Evolutionary conservation across 768 basidiomycete genomes (phyloP), one percentile per base, ranked within the genome.

Genomic region (Tricholoma hemisulphureum): DNA sequence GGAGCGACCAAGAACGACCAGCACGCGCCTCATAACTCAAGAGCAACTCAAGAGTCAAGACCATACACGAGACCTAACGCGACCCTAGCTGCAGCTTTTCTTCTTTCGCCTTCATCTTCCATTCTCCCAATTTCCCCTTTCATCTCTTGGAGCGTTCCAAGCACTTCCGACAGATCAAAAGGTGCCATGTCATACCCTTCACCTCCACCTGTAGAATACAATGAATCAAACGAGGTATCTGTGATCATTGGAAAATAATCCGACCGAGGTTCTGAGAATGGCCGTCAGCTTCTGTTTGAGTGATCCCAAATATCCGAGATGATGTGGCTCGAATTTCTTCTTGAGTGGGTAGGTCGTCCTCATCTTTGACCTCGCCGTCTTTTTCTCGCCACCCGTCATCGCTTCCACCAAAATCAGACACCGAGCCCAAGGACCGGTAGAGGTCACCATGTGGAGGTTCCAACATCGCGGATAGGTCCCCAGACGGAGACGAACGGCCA

Each of bases 51-150:
- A n/a, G n/a, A 39, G 55, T 80, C 77, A 53, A 91, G 71, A 2
- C 88, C 89, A 69, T 89, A 87, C 6, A 86, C 88, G 51, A 92
- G 70, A 1, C 87, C 87, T 0, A 92, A 73, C 21, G 90, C 88
- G 20, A 89, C 87, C 46, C 77, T 75, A 7, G 90, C 90, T 0
- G 90, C 90, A 23, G 88, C 85, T 63, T 75, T 81, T 62, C 86
- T 75, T 61, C 84, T 76, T 71, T 88, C 87, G 21, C 76, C 77
- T 61, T 86, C 83, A 64, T 86, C 78, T 5, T 76, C 72, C 73
- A 92, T 88, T 10, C 75, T 79, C 21, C 84, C 78, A 61, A 92
- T 91, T 73, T 92, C 88, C 21, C 82, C 83, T 67, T 88, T 89
- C 80, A 90, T 82, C 51, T 80, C 81, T 63, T 88, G 83, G 31